Evolutionary conservation across 352 stramenopile genomes (phyloP).

Genomic region (Lagenidium giganteum): DNA sequence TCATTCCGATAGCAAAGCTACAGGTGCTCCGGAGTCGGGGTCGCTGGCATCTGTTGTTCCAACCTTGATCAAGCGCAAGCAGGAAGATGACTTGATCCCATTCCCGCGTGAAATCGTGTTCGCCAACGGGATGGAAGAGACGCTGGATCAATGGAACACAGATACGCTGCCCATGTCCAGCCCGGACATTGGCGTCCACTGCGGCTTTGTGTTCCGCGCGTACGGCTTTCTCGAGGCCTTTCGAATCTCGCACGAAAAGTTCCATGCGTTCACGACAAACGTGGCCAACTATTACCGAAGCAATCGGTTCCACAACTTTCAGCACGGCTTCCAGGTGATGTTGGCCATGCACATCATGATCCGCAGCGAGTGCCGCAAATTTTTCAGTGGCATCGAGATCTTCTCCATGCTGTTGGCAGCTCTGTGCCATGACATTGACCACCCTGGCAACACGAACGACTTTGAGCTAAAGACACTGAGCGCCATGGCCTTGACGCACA

Average conservation of each 20-base stretch:
- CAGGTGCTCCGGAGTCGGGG: not conserved
- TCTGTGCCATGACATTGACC: slow-evolving; percentile 80
- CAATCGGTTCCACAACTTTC: slow-evolving; percentile 80
- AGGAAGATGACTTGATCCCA: slow-evolving; percentile 30
- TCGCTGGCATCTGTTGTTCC: slow-evolving; percentile 20
- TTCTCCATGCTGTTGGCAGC: slow-evolving; percentile 70
- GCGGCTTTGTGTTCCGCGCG: slow-evolving; percentile 35
- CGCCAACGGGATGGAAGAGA: slow-evolving; percentile 25
- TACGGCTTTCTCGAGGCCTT: slow-evolving; percentile 57
- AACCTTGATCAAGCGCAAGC: slow-evolving; percentile 24
- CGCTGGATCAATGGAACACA: slow-evolving; percentile 45
- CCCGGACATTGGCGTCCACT: slow-evolving; percentile 35
- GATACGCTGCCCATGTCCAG: slow-evolving; percentile 33
- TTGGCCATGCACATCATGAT: slow-evolving; percentile 54
- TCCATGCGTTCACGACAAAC: slow-evolving; percentile 42
- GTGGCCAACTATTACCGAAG: slow-evolving; percentile 67
- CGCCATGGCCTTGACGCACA: slow-evolving; percentile 65
- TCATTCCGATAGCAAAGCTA: slow-evolving; percentile 13
- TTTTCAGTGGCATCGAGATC: slow-evolving; percentile 59
- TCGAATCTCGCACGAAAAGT: slow-evolving; percentile 44
- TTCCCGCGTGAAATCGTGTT: slow-evolving; percentile 41
- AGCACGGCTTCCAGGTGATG: slow-evolving; percentile 70
- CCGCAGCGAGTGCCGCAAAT: slow-evolving; percentile 47
- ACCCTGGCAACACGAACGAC: slow-evolving; percentile 79
- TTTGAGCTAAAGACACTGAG: slow-evolving; percentile 77